phyloP scores from a whole-genome alignment of 768 basidiomycete genomes.

The Baorangia bicolor region DNA sequence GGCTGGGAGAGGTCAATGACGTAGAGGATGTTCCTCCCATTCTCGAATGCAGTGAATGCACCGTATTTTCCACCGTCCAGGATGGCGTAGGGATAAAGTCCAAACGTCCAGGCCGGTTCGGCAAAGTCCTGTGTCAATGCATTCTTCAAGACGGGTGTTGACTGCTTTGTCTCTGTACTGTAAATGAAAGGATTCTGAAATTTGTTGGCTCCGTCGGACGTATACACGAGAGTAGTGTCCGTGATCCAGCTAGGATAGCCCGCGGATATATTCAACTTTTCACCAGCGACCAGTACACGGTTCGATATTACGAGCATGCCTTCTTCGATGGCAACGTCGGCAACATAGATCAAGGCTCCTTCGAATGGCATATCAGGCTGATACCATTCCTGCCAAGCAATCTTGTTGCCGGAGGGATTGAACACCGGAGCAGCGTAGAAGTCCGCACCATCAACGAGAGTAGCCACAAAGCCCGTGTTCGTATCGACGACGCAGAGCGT shows the following conservation, averaged over 20 bases:
- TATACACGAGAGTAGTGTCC: slow-evolving; percentile 55
- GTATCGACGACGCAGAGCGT: slow-evolving; percentile 56
- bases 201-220: slow-evolving; percentile 53
- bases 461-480: slow-evolving; percentile 34
- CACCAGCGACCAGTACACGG: slow-evolving; percentile 46
- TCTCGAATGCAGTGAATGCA: slow-evolving; percentile 31
- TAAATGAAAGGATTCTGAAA: slow-evolving; percentile 50
- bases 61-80: slow-evolving; percentile 23
- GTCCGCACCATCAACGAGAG: slow-evolving; percentile 53
- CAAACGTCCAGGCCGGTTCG: slow-evolving; percentile 17
- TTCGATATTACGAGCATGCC: slow-evolving; percentile 32
- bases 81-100: slow-evolving; percentile 19
- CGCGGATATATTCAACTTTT: slow-evolving; percentile 35
- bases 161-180: slow-evolving; percentile 27
- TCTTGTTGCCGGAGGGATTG: slow-evolving; percentile 50
- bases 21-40: slow-evolving; percentile 34
- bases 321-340: slow-evolving; percentile 30
- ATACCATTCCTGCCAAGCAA: slow-evolving; percentile 64
- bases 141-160: slow-evolving; percentile 27
- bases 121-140: slow-evolving; percentile 20
- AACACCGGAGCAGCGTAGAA: slow-evolving; percentile 64
- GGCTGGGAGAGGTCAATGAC: slow-evolving; percentile 22
- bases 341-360: slow-evolving; percentile 51
- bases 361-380: slow-evolving; percentile 72
- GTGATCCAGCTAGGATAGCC: slow-evolving; percentile 40